Base-by-base conservation (phyloP, 495 filamentous ascomycete genomes). In the Terfezia claveryi region DNA sequence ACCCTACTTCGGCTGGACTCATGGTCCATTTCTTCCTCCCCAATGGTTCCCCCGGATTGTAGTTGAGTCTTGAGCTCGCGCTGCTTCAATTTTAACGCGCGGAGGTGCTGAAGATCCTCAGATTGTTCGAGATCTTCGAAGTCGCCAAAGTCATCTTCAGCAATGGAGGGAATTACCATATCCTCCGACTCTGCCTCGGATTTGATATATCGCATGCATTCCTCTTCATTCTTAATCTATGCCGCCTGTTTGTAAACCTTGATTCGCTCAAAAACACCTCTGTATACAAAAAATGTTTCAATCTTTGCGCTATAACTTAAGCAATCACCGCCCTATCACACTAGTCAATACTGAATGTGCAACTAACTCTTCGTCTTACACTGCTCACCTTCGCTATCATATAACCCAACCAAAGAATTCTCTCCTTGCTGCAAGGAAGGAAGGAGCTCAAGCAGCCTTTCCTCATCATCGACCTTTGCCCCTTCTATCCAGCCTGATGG, bases 391-490 rank as follows among this genome's bases (percentile, higher is more conserved):
- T 17, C 0, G 82, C 75, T 55, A 88, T 73, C 23, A 70, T 68
- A 38, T 70, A 65, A 0, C 76, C 83, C 23, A 92, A 67, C 76
- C 82, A 89, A 0, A 91, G 65, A 49, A 85, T 79, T n/a, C 89
- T 71, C 52, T 85, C 77, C 89, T 70, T 27, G 76, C 67, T n/a
- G 77, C 71, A 10, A 69, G 70, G 69, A 82, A 80, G 1, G 78
- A 81, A 0, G 69, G 2, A 74, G 66, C 61, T 94, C 88, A 17
- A 83, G 72, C 38, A 76, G 74, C 20, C 84, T 77, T 55, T 85
- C 82, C 20, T 91, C 83, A 38, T 91, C 83, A 54, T 87, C 85
- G 7, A 81, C 74, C 57, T 75, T 75, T 11, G 79, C 75, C 53
- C 76, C 73, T 4, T 72, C 64, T 61, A 94, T 94, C 73, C 81